Base-by-base conservation (phyloP, 768 basidiomycete species). In the Tulasnella sp. region DNA sequence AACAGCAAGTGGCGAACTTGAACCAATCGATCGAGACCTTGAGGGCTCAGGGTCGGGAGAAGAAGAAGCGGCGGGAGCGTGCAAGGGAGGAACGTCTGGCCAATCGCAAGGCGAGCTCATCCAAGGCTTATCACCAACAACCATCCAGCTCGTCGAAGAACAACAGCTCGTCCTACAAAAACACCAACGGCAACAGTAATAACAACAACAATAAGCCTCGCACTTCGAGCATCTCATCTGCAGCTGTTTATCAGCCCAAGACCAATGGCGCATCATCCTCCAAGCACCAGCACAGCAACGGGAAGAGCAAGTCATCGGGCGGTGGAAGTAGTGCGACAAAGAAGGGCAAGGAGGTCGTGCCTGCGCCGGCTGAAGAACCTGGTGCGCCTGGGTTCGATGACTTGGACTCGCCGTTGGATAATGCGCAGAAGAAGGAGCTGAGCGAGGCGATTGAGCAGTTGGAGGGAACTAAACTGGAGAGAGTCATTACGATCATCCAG, bases 401-500 rank as follows among this genome's bases (percentile, higher is more conserved):
- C 27, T 24, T 49, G 19, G 85, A 1, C 77, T 97, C 38, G 86
- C 89, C 53, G 89, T 94, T 69, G 10, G 57, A 59, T n/a, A 59
- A 31, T 27, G 90, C 92, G 64, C 94, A 98, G 76, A 99, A 99
- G 84, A 92, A 96, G 72, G 92, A 62, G 30, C 44, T 99, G 58
- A 94, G 92, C 67, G 92, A 97, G 71, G 88, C 92, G 53, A 99
- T 99, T 64, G 78, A 79, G 61, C 80, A 80, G 66, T 80, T 96
- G 24, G 90, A 96, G 64, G 92, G 84, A 21, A 70, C 34, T 15
- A 56, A 55, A 41, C 49, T 62, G 24, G 62, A 62, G 42, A 50
- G 53, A 42, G 62, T 62, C 19, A 62, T 62, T 41, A 41, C 30
- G 17, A 62, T 62, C 31, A 62, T 62, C 24, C 62, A 62, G 27